A percentile compares a stretch with the other conserved stretches of the same genome.
Conservation (phyloP, 768 basidiomycete genomes). For the Mycena pura region DNA sequence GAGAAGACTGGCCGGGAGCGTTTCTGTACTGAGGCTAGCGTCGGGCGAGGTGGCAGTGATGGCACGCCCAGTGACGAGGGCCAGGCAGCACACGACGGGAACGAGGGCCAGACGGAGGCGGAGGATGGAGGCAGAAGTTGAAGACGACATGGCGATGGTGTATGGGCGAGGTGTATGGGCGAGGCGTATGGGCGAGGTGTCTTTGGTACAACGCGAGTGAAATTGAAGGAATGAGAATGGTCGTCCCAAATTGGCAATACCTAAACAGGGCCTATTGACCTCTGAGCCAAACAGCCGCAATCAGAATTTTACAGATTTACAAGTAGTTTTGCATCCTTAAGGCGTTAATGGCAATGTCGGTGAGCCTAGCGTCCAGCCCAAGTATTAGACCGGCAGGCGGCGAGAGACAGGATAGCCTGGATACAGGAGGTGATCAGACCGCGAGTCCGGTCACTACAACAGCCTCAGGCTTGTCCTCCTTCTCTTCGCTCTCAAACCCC, state of each 20-base stretch:
- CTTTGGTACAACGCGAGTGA: slow-evolving; percentile 6
- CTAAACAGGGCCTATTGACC: not conserved
- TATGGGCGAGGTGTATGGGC: slow-evolving; percentile 35
- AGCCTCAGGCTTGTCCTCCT: not conserved
- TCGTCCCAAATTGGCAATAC: not conserved
- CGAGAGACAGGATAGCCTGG: not conserved
- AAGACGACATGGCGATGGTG: slow-evolving; percentile 40
- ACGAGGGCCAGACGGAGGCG: slow-evolving; percentile 28
- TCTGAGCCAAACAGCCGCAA: not conserved
- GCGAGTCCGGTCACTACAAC: not conserved
- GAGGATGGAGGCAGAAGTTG: slow-evolving; percentile 34
- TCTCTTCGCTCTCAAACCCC: not conserved
- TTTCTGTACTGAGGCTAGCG: slow-evolving; percentile 39
- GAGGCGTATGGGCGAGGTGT: not conserved
- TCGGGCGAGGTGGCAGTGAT: slow-evolving; percentile 37
- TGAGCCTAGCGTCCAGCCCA: too few species aligned
- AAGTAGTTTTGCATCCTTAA: not conserved
- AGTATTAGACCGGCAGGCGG: too few species aligned
- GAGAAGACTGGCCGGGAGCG: slow-evolving; percentile 30
- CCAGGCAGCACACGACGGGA: slow-evolving; percentile 46
- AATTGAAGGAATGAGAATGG: not conserved
- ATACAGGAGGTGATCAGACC: not conserved
- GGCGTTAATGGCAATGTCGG: too few species aligned
- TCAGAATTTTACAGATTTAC: not conserved
- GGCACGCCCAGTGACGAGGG: slow-evolving; percentile 44